A percentile compares a stretch with the other conserved stretches of the same genome.
Evolutionary conservation across 2,329 filamentous ascomycete species (phyloP).

Genomic region (Intubia oerlemansii): DNA sequence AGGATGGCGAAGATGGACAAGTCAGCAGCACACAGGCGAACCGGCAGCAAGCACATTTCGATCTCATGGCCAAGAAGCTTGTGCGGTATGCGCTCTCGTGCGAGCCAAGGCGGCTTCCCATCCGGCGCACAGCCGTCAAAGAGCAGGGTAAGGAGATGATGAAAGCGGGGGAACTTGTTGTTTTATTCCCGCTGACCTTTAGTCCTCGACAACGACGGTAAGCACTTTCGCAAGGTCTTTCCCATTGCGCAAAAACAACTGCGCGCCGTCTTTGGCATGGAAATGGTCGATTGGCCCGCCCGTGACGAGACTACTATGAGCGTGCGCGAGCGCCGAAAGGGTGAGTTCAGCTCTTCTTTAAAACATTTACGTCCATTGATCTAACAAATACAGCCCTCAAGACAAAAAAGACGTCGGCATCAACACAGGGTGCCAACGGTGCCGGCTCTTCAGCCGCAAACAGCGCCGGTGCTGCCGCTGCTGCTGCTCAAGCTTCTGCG

Average conservation of each 20-base stretch:
- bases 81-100: slow-evolving; percentile 47
- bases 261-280: slow-evolving; percentile 66
- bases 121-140: slow-evolving; percentile 38
- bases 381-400: background rate
- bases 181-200: no score
- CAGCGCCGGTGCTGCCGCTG: background rate
- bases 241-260: slow-evolving; percentile 54
- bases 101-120: slow-evolving; percentile 38
- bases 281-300: slow-evolving; percentile 62
- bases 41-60: slow-evolving; percentile 17
- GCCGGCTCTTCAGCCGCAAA: slow-evolving; percentile 5
- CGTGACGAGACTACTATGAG: slow-evolving; percentile 59
- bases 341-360: no score
- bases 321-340: slow-evolving; percentile 48
- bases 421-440: slow-evolving; percentile 29
- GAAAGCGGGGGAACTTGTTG: no score
- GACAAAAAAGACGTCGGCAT: background rate
- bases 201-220: slow-evolving; percentile 48
- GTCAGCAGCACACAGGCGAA: slow-evolving; percentile 4
- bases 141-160: no score
- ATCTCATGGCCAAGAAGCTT: slow-evolving; percentile 40
- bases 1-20: background rate
- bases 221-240: slow-evolving; percentile 61
- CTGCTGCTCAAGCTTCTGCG: no score
- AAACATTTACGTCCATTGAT: no score